These are phyloP conservation scores for Trebouxia sp. DNA, from an alignment of 139 green algal genomes.

Conservation along the genomic window DNA sequence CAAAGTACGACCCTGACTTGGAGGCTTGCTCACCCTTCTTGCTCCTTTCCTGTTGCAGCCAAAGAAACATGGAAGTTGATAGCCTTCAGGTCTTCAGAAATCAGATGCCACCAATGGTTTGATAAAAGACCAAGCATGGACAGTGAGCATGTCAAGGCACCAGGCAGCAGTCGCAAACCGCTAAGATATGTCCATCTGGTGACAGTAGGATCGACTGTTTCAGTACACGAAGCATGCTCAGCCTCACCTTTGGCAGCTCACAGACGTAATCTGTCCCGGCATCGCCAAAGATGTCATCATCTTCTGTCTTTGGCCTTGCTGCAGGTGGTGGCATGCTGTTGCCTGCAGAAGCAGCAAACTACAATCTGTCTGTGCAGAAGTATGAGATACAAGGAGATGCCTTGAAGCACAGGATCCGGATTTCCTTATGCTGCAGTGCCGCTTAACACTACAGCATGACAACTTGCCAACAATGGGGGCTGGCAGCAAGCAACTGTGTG, in stretches of 20 bases:
- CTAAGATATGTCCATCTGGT: neutral
- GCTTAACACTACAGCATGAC: no score
- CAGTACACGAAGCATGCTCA: neutral
- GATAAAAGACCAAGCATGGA: neutral
- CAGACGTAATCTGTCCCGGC: constrained; percentile 85
- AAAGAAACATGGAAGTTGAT: no score
- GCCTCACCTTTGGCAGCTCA: constrained; percentile 39
- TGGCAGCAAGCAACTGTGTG: no score
- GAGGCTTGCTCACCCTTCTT: neutral
- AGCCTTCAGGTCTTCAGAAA: no score
- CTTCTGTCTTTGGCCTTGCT: constrained; percentile 13
- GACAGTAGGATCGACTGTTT: neutral
- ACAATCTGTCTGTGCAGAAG: no score
- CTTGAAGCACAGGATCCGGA: no score
- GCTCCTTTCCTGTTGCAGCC: no score
- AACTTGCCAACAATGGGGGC: no score
- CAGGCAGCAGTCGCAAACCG: neutral
- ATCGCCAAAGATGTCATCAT: constrained; percentile 95
- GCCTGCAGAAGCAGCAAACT: constrained; percentile 40
- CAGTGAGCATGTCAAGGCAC: no score
- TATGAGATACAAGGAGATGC: no score
- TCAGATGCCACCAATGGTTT: no score
- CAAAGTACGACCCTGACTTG: constrained; percentile 27
- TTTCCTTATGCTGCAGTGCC: neutral
- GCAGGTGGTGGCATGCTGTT: constrained; percentile 21